Evolutionary conservation across 495 filamentous ascomycete genomes (phyloP).

Genomic region (Penicilliopsis zonata): DNA sequence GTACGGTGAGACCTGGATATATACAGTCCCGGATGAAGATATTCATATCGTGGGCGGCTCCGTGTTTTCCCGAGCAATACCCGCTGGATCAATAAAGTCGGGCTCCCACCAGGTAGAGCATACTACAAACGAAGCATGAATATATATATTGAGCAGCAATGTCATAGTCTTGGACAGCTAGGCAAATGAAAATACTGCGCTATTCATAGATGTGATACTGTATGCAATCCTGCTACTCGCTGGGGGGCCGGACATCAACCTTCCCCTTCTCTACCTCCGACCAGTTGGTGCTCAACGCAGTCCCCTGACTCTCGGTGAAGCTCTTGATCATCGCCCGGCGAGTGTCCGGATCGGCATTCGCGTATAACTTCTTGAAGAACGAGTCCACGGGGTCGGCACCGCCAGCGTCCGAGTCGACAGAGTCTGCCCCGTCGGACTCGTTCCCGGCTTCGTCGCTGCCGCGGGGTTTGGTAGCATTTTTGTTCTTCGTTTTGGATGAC

Average conservation of each 20-base stretch:
- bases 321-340: conserved; percentile 96
- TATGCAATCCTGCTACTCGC: too few species aligned
- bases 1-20: too few species aligned
- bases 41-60: too few species aligned
- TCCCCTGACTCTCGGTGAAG: conserved; percentile 86
- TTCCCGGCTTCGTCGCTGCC: conserved; percentile 14
- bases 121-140: too few species aligned
- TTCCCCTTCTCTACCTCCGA: conserved; percentile 61
- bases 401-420: conserved; percentile 46
- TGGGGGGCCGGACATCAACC: conserved; percentile 61
- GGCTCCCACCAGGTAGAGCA: too few species aligned
- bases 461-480: conserved; percentile 5
- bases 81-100: too few species aligned
- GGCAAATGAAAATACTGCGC: too few species aligned
- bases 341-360: conserved; percentile 65
- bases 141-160: too few species aligned
- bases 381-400: conserved; percentile 61
- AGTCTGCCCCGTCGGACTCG: conserved; percentile 30
- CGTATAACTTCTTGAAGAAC: conserved; percentile 91
- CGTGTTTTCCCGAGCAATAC: too few species aligned
- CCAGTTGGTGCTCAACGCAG: conserved; percentile 90
- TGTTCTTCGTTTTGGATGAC: conserved; percentile 6
- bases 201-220: too few species aligned
- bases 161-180: too few species aligned
- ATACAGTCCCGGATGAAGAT: too few species aligned